Evolutionary conservation across 2,329 filamentous ascomycete genomes (phyloP).

Genomic region (Xylaria polymorpha): DNA sequence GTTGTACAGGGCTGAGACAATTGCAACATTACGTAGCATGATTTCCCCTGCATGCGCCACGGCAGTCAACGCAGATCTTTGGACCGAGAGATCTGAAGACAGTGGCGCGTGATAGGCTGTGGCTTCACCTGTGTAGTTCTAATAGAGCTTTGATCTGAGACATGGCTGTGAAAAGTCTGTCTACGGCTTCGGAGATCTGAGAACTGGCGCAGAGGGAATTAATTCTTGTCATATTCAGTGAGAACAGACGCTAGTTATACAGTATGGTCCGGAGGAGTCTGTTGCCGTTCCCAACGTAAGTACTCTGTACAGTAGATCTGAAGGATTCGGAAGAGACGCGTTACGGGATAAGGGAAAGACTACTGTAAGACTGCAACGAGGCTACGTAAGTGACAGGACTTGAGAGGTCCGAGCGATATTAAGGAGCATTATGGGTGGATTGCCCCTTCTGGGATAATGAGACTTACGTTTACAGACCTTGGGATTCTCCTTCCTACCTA

Average conservation of each 20-base stretch:
- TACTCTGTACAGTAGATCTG: too few relatives aligned
- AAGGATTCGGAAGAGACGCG: conserved; percentile 28
- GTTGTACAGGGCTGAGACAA: conserved; percentile 39
- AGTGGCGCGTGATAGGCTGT: conserved; percentile 2
- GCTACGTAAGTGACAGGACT: neutral
- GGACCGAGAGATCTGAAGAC: neutral
- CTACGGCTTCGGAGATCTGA: neutral
- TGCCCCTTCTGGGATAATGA: neutral
- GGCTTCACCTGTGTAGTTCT: neutral
- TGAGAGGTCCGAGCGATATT: conserved; percentile 31
- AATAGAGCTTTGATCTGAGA: conserved; percentile 17
- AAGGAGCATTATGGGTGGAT: conserved; percentile 9
- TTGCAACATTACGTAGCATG: conserved; percentile 30
- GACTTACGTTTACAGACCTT: neutral
- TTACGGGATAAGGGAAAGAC: conserved; percentile 1
- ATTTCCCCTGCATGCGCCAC: conserved; percentile 36
- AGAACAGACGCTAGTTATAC: neutral
- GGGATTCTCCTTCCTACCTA: neutral
- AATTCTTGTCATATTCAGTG: conserved; percentile 10
- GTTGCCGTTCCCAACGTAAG: conserved; percentile 1
- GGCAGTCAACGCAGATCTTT: conserved; percentile 24
- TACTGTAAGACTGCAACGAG: conserved; percentile 4
- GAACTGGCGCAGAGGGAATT: neutral
- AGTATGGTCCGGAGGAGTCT: conserved; percentile 10
- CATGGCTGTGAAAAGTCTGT: conserved; percentile 13